These are phyloP conservation scores for Erigeron philadelphicus DNA, from an alignment of 140 eudicot species.

Conservation along the genomic window DNA sequence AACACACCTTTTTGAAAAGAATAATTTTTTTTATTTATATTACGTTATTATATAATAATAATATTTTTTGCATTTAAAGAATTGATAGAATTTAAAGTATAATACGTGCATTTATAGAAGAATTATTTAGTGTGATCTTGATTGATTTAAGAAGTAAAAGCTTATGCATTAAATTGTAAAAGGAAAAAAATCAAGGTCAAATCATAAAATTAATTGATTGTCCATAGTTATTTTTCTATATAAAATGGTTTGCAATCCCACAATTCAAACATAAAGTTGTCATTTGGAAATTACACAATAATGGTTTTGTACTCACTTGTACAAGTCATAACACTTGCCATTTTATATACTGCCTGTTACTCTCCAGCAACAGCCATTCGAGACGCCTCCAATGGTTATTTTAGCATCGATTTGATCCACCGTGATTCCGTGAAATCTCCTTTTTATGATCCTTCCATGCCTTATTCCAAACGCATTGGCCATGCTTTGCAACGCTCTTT, in stretches of 20 bases:
- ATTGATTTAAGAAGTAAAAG: no score
- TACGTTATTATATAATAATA: no score
- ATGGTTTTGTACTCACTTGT: constrained; percentile 14
- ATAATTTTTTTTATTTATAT: no score
- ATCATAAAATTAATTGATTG: no score
- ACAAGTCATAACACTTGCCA: constrained; percentile 23
- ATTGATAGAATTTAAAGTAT: no score
- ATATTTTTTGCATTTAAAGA: no score
- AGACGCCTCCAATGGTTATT: background rate
- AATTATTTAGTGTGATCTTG: no score
- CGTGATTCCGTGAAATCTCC: constrained; percentile 44
- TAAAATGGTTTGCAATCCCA: background rate
- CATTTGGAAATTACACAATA: constrained; percentile 1
- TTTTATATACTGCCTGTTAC: constrained; percentile 10
- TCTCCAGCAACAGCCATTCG: background rate
- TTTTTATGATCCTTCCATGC: constrained; percentile 18
- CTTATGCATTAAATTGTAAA: no score
- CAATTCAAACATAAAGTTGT: constrained; percentile 8
- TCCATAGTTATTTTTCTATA: background rate
- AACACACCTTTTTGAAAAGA: no score
- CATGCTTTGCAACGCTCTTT: constrained; percentile 35
- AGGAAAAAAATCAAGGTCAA: no score
- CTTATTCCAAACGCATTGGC: constrained; percentile 4
- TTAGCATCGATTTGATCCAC: constrained; percentile 40
- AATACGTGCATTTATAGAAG: no score